Evolutionary conservation across 2,329 filamentous ascomycete species (phyloP), one percentile per base, ranked within the genome.

Genomic region (Epicoccum sorghinum): DNA sequence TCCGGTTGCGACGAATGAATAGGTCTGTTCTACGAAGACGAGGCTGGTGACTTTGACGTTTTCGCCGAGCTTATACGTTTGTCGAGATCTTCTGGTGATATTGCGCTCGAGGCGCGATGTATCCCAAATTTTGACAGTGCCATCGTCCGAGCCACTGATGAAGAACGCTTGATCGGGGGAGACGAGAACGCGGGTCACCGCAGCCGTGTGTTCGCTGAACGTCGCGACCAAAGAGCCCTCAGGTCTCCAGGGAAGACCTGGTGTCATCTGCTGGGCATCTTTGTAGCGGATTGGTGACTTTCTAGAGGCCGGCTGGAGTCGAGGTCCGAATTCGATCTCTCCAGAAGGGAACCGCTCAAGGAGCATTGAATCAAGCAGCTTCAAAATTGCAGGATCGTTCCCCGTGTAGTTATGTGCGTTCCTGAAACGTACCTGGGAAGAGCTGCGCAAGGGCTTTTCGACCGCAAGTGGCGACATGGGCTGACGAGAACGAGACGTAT

Each of bases 81-180:
- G 90, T 22, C 93, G 84, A 25, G 95, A 92, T 38, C 92, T 86
- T 66, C 96, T 89, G 0, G 90, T 89, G 44, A 98, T 86, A 70
- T 97, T 98, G 39, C 92, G 89, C 75, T 99, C 95, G 6, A 99
- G 82, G 23, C 95, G 85, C 24, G 87, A 87, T 24, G 91, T 89
- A 75, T 99, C 95, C 95, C 95, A 99, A 4, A 99, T 83, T 69
- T 91, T 96, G 52, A 97, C 90, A 6, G 85, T 86, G 3, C 95
- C 91, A 74, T 99, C 95, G 67, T 96, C 91, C 8, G 93, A 93
- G 6, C 88, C 93, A 0, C 95, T 98, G 52, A 97, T 83, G 74
- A 99, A 99, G 77, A 99, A 99, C 4, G 88, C 79, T 71, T 99
- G 93, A 69, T 99, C 95, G 0, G 93, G 91, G 1, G 95, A 88